phyloP scores from a whole-genome alignment of 1,139 yeast genomes.

The Entelexis sorbosivorans region DNA sequence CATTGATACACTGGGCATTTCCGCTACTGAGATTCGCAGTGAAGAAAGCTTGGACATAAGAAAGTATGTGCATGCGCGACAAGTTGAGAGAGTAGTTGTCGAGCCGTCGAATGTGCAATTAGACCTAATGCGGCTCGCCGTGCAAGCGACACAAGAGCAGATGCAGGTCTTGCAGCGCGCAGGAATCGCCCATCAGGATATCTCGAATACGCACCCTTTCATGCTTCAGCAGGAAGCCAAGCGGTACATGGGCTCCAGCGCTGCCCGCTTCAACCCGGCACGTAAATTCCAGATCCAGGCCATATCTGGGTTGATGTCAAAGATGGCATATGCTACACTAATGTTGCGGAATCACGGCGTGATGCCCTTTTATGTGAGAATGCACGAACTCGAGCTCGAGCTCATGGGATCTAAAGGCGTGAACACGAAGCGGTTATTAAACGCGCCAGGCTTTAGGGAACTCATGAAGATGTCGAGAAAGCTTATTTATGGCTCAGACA shows the following conservation, averaged over 20 bases:
- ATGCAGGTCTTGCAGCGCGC: constrained; percentile 53
- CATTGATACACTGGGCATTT: constrained; percentile 58
- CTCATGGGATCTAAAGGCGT: constrained; percentile 19
- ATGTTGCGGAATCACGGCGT: constrained; percentile 70
- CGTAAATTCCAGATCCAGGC: constrained; percentile 26
- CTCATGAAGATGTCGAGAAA: constrained; percentile 40
- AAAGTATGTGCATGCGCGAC: constrained; percentile 64
- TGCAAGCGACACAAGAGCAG: constrained; percentile 53
- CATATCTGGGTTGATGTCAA: constrained; percentile 44
- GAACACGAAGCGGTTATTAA: constrained; percentile 39
- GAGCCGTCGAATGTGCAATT: constrained; percentile 44
- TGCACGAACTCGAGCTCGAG: constrained; percentile 18
- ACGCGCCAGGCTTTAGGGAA: constrained; percentile 39
- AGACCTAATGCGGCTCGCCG: constrained; percentile 42
- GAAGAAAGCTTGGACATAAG: constrained; percentile 75
- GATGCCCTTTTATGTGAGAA: constrained; percentile 49
- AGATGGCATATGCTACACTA: constrained; percentile 51
- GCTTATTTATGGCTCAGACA: constrained; percentile 27
- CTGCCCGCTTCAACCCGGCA: constrained; percentile 22
- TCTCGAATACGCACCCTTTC: constrained; percentile 45
- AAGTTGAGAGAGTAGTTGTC: constrained; percentile 49
- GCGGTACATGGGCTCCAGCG: constrained; percentile 29
- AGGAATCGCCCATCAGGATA: constrained; percentile 46
- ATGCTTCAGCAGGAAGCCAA: constrained; percentile 61
- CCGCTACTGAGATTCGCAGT: constrained; percentile 73